Base-by-base conservation (phyloP, 148 eudicot genomes). In the Gaultheria prostrata region DNA sequence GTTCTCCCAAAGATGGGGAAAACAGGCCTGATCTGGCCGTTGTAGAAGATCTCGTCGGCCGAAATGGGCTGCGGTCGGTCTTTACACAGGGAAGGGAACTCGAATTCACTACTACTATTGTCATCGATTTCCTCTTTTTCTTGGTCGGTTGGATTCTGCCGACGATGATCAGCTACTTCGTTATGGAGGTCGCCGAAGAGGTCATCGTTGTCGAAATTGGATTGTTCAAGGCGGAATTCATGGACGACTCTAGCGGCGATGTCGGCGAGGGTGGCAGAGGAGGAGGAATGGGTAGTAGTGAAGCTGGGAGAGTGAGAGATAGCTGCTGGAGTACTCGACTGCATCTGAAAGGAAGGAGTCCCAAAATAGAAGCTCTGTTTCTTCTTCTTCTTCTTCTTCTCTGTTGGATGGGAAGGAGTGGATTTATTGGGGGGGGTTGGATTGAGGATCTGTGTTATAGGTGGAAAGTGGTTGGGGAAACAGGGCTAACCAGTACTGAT, bases 21-120 rank as follows among this genome's bases (percentile, higher is more conserved):
- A 20, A 83, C 77, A 1, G 97, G 90, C n/a, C 86, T 84, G 79
- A 94, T 93, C 83, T 89, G 87, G 8, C 89, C 91, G 81, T 87
- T 74, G 56, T 30, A 43, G 90, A 89, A 87, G 84, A 88, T 82
- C 57, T 91, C 89, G 72, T 91, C 92, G 18, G 89, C 88, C 6
- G 90, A 48, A 3, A 81, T 78, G 50, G 88, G 33, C 24, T 88
- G 76, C 70, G 2, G 79, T 10, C 0, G 59, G 9, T 82, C 59
- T 24, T 69, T 45, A 18, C 53, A 17, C 30, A 84, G 73, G 6
- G 83, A 81, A 5, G 90, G 84, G 76, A 91, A 91, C 86, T 91
- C 92, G 30, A 88, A 89, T 8, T 87, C 90, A 1, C 82, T 74
- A 1, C 88, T 1, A 87, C 89, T 1, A n/a, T 84, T 84, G 0